Conservation (phyloP, 108 stramenopile species). For the Fistulifera pelliculosa region DNA sequence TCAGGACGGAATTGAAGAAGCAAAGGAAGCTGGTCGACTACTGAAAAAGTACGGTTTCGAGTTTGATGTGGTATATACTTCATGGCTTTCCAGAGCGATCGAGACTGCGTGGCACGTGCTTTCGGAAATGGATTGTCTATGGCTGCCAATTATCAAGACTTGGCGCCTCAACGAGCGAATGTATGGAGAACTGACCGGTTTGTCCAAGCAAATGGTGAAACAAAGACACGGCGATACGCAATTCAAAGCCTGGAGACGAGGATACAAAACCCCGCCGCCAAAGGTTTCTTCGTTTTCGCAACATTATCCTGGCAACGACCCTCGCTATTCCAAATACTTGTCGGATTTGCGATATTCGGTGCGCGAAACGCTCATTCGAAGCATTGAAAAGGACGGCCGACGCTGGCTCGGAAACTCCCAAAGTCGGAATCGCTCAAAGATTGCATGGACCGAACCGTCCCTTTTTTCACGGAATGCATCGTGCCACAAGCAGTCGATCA, state of each 20-base stretch:
- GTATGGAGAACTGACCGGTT: constrained; percentile 89
- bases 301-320: constrained; percentile 84
- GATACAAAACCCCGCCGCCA: constrained; percentile 69
- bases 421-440: constrained; percentile 86
- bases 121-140: constrained; percentile 86
- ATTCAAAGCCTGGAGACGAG: constrained; percentile 86
- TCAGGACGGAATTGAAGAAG: constrained; percentile 82
- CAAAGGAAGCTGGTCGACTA: constrained; percentile 67
- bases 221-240: constrained; percentile 86
- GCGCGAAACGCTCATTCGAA: constrained; percentile 66
- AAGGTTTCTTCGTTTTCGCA: constrained; percentile 57
- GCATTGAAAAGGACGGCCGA: constrained; percentile 59
- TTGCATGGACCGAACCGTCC: constrained; percentile 87
- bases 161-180: constrained; percentile 45
- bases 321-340: constrained; percentile 71
- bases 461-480: constrained; percentile 85
- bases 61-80: constrained; percentile 97
- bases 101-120: constrained; percentile 77
- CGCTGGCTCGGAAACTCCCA: constrained; percentile 71
- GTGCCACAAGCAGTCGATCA: constrained; percentile 75
- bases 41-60: constrained; percentile 82
- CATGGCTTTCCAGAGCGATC: constrained; percentile 89
- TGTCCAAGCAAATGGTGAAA: constrained; percentile 86
- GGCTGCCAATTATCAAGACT: constrained; percentile 88
- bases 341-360: constrained; percentile 66